A percentile compares a stretch with the other conserved stretches of the same genome.
Evolutionary conservation across 768 basidiomycete species (phyloP).

Genomic region (Mycena venus): DNA sequence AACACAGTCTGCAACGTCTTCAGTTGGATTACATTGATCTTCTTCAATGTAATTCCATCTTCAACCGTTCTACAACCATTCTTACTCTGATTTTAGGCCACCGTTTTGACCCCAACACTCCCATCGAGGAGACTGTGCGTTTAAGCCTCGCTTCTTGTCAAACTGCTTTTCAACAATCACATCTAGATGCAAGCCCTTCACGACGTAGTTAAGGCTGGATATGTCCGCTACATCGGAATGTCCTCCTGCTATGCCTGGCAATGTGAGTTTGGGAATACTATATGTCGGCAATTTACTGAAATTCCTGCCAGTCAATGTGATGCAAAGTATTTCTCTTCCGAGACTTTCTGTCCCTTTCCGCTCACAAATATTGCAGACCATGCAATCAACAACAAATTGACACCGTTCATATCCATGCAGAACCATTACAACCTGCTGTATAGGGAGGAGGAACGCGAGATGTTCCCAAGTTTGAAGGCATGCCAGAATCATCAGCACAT

Average conservation of each 20-base stretch:
- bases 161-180: background rate
- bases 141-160: background rate
- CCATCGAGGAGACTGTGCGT: slow-evolving; percentile 67
- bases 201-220: slow-evolving; percentile 74
- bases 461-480: slow-evolving; percentile 71
- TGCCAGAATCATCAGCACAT: background rate
- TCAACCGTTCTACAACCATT: background rate
- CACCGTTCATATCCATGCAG: slow-evolving; percentile 79
- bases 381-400: slow-evolving; percentile 67
- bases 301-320: slow-evolving; percentile 57
- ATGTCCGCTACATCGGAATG: slow-evolving; percentile 74
- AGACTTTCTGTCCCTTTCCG: background rate
- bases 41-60: slow-evolving; percentile 55
- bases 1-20: slow-evolving; percentile 56
- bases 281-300: background rate
- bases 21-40: slow-evolving; percentile 70
- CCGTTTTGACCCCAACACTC: slow-evolving; percentile 68
- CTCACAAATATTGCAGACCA: slow-evolving; percentile 55
- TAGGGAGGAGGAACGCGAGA: slow-evolving; percentile 75
- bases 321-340: slow-evolving; percentile 58
- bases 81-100: slow-evolving; percentile 50
- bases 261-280: slow-evolving; percentile 49
- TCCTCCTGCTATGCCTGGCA: slow-evolving; percentile 68
- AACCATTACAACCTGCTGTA: slow-evolving; percentile 75
- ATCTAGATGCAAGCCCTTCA: slow-evolving; percentile 77